Base-by-base conservation (phyloP, 345 rosid genomes). In the Salix brachista region DNA sequence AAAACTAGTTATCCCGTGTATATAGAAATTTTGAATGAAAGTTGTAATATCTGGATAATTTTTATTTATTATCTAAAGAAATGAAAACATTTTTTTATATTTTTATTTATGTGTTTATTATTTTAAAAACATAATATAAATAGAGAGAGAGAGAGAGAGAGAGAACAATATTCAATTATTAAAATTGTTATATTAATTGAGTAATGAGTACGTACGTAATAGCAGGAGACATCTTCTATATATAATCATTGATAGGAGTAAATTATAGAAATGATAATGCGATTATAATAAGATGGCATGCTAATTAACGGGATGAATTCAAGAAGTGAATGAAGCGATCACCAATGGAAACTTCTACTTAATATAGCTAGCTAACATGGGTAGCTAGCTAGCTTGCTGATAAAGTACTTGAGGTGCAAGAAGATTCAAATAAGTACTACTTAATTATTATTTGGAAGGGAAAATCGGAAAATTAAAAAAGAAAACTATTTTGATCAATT, bases 271-370 rank as follows among this genome's bases (percentile, higher is more conserved):
- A 58, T 30, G 1, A 11, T 58, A 68, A 72, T 30, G 36, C 28
- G 3, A 60, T 19, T 19, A 12, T 37, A 50, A 50, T 44, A 28
- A 5, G 14, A 52, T 46, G 32, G 23, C 56, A 70, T 30, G 60
- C n/a, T 39, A 18, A 72, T 21, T 26, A 64, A 44, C 9, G 44
- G 41, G 12, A 21, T 58, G 62, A 65, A 34, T 34, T 34, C 37
- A 65, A 25, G 30, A 42, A 52, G 19, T 23, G 14, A 8, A 9
- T 14, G 61, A 67, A 36, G 41, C 71, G 28, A 56, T 61, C 78
- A 77, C 25, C 34, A 70, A 75, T 70, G 75, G 84, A 78, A 83
- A 76, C 78, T 76, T 67, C 44, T 28, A 64, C 69, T 69, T 39
- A 64, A 41, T 37, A 23, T 52, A 30, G 46, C 8, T 56, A 10